Evolutionary conservation across 441 rosid species (phyloP).

Genomic region (Oxalis stricta): DNA sequence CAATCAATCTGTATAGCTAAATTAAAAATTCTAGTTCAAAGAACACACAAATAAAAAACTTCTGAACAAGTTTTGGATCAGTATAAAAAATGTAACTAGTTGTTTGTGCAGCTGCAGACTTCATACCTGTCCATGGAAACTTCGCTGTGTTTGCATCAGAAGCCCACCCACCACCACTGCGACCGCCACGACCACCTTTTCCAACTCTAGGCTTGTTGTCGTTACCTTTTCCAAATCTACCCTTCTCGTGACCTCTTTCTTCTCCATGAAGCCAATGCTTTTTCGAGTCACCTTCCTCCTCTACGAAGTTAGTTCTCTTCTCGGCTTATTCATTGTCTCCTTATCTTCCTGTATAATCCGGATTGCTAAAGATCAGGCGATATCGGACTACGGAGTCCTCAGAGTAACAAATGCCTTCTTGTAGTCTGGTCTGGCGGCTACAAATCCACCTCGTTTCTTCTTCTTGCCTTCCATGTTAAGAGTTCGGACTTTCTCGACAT

Average conservation of each 20-base stretch:
- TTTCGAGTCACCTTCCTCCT: slow-evolving; percentile 51
- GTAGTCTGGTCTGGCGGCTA: slow-evolving; percentile 73
- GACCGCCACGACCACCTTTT: slow-evolving; percentile 2
- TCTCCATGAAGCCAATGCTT: slow-evolving; percentile 67
- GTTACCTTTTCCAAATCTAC: slow-evolving; percentile 8
- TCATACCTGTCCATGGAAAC: slow-evolving; percentile 83
- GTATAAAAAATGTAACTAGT: too few relatives aligned
- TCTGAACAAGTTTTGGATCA: too few relatives aligned
- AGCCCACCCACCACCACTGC: slow-evolving; percentile 14
- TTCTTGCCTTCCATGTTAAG: slow-evolving; percentile 89
- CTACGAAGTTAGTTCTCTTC: slow-evolving; percentile 40
- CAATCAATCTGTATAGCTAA: too few relatives aligned
- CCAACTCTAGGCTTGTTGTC: slow-evolving; percentile 4
- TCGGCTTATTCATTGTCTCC: slow-evolving; percentile 39
- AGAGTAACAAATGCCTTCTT: slow-evolving; percentile 77
- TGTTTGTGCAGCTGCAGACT: slow-evolving; percentile 5
- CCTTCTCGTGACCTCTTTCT: slow-evolving; percentile 3
- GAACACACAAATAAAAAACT: too few relatives aligned
- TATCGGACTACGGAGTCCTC: slow-evolving; percentile 28
- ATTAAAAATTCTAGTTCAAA: too few relatives aligned
- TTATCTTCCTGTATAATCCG: slow-evolving; percentile 44
- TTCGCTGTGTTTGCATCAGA: slow-evolving; percentile 20
- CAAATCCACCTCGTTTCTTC: slow-evolving; percentile 64
- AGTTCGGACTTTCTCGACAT: slow-evolving; percentile 60
- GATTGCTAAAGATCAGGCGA: slow-evolving; percentile 50